Percentiles rank a stretch among this genome's conserved stretches.
Evolutionary conservation across 2,329 filamentous ascomycete species (phyloP).

Genomic region (Domatiomyces globalis): DNA sequence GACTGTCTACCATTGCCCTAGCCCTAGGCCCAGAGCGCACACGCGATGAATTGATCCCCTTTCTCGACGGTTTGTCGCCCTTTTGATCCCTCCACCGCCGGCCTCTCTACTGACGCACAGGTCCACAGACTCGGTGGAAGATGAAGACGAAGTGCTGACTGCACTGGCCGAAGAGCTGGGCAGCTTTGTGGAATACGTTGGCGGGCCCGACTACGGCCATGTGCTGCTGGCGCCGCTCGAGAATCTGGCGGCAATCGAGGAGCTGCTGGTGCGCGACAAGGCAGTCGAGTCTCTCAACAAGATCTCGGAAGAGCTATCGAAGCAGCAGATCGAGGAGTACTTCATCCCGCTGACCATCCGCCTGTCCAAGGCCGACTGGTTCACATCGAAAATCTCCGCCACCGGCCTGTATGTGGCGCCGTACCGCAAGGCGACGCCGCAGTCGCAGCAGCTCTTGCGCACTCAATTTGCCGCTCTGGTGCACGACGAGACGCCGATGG

Average conservation of each 20-base stretch:
- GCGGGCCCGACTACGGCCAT: conserved; percentile 83
- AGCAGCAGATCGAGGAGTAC: conserved; percentile 88
- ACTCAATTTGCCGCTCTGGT: conserved; percentile 87
- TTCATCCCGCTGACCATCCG: conserved; percentile 93
- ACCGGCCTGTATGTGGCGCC: conserved; percentile 88
- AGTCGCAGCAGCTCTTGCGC: conserved; percentile 80
- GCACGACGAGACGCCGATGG: conserved; percentile 98
- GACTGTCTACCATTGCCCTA: conserved; percentile 93
- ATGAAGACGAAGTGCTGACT: conserved; percentile 95
- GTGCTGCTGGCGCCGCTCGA: conserved; percentile 93
- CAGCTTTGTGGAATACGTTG: conserved; percentile 93
- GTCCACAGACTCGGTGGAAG: conserved; percentile 80
- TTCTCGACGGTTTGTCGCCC: conserved; percentile 70
- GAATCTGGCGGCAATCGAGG: conserved; percentile 96
- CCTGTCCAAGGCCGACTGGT: conserved; percentile 98
- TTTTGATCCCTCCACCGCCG: conserved; percentile 9
- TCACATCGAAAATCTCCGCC: conserved; percentile 96
- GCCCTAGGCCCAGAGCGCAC: conserved; percentile 92
- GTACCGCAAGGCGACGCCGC: conserved; percentile 76
- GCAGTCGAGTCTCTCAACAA: conserved; percentile 99
- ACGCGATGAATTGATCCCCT: conserved; percentile 95
- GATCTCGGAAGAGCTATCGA: conserved; percentile 83
- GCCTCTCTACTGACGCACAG: conserved; percentile 11
- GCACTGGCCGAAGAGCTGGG: conserved; percentile 94
- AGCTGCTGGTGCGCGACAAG: conserved; percentile 96